Percentiles rank a stretch among this genome's conserved stretches.
Evolutionary conservation across 805 yeast species (phyloP).

Genomic region (Tetrapisispora nanseiensis): DNA sequence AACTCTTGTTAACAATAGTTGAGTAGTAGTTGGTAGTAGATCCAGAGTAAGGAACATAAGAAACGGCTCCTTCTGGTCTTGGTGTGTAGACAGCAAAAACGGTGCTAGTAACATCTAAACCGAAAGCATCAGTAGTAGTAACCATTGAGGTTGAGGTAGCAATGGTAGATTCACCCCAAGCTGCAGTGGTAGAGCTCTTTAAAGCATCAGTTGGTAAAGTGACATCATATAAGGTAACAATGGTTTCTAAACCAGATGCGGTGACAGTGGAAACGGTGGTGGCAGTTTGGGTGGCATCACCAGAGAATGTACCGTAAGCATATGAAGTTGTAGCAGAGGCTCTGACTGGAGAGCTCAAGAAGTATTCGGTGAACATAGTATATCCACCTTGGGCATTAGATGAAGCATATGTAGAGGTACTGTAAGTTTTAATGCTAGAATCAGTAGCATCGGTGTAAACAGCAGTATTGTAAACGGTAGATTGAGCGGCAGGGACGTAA

Average conservation of each 20-base stretch:
- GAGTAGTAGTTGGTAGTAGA: neutral
- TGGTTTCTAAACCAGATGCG: neutral
- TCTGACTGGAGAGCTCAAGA: slow-evolving; percentile 7
- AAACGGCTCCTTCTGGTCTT: slow-evolving; percentile 3
- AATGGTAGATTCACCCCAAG: neutral
- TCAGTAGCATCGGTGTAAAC: slow-evolving; percentile 1
- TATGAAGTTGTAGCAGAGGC: slow-evolving; percentile 4
- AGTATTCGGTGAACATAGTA: slow-evolving; percentile 5
- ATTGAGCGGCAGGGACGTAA: neutral
- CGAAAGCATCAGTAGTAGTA: neutral
- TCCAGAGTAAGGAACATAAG: slow-evolving; percentile 2
- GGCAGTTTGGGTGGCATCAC: slow-evolving; percentile 2
- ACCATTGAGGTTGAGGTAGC: neutral
- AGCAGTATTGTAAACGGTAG: neutral
- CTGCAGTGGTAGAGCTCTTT: neutral
- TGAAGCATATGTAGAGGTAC: slow-evolving; percentile 4
- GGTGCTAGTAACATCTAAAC: slow-evolving; percentile 4
- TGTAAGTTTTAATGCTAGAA: slow-evolving; percentile 5
- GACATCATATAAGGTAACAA: neutral
- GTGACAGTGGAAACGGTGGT: neutral
- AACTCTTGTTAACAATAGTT: neutral
- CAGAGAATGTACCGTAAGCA: slow-evolving; percentile 1
- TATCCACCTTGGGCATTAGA: slow-evolving; percentile 5
- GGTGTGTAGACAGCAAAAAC: slow-evolving; percentile 6
- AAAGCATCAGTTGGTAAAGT: slow-evolving; percentile 1